phyloP scores from a whole-genome alignment of 345 rosid genomes.

The Odontarrhena argentea region DNA sequence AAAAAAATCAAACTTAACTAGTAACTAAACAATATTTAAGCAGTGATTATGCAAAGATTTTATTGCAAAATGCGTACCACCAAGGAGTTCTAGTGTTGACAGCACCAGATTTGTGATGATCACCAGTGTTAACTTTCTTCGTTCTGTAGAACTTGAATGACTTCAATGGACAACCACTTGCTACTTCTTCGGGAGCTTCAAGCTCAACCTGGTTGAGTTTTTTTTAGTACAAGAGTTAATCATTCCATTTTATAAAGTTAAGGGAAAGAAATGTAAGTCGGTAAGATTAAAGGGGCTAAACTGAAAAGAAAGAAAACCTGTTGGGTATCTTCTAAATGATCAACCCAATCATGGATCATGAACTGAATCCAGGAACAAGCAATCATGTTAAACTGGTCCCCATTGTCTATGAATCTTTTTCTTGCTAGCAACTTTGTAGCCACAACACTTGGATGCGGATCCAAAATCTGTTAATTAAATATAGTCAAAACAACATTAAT shows the following conservation, averaged over 20 bases:
- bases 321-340: slow-evolving; percentile 72
- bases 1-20: neutral
- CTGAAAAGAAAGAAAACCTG: slow-evolving; percentile 43
- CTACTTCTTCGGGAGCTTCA: slow-evolving; percentile 55
- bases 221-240: neutral
- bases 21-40: slow-evolving; percentile 1
- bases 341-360: slow-evolving; percentile 92
- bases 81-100: slow-evolving; percentile 77
- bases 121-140: slow-evolving; percentile 50
- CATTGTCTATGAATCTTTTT: slow-evolving; percentile 56
- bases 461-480: slow-evolving; percentile 46
- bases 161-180: slow-evolving; percentile 61
- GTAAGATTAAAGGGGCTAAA: neutral
- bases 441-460: slow-evolving; percentile 75
- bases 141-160: slow-evolving; percentile 63
- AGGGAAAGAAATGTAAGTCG: neutral
- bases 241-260: neutral
- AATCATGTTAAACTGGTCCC: slow-evolving; percentile 72
- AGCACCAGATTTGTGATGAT: slow-evolving; percentile 48
- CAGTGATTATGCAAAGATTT: neutral
- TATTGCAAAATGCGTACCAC: slow-evolving; percentile 54
- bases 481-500: neutral
- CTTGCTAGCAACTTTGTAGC: slow-evolving; percentile 64
- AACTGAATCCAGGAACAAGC: slow-evolving; percentile 85
- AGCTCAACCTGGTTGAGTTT: slow-evolving; percentile 55